A percentile compares a stretch with the other conserved stretches of the same genome.
phyloP scores from a whole-genome alignment of 768 basidiomycete species.

The Termitomyces sp. region DNA sequence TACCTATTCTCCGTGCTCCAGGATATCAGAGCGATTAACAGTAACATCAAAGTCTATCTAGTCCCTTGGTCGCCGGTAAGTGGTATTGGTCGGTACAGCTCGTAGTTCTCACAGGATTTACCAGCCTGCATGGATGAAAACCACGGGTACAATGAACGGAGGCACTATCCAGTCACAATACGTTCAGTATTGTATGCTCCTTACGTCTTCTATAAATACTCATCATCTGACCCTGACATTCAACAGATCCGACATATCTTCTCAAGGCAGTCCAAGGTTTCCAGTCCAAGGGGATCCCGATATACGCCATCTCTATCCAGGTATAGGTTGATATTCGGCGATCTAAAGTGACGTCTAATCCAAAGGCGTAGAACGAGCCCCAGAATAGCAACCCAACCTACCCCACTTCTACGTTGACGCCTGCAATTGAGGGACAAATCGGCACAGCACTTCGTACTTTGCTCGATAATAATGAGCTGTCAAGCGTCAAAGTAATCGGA shows the following conservation, averaged over 20 bases:
- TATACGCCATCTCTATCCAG: conserved; percentile 62
- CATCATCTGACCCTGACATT: not conserved
- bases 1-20: conserved; percentile 50
- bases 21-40: conserved; percentile 60
- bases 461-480: conserved; percentile 59
- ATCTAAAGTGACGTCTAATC: not conserved
- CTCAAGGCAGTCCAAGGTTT: conserved; percentile 70
- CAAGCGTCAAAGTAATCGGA: conserved; percentile 56
- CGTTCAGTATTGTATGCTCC: conserved; percentile 37
- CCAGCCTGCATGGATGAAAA: conserved; percentile 80
- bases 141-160: conserved; percentile 58
- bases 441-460: conserved; percentile 49
- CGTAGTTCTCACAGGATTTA: no score
- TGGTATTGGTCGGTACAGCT: not conserved
- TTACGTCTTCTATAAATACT: not conserved
- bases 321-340: not conserved
- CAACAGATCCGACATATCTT: conserved; percentile 63
- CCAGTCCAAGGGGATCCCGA: conserved; percentile 47
- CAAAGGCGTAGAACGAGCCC: conserved; percentile 35
- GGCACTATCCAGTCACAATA: conserved; percentile 50
- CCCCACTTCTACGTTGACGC: conserved; percentile 54
- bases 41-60: conserved; percentile 45
- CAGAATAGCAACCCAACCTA: conserved; percentile 61
- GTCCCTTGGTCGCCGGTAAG: conserved; percentile 73
- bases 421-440: conserved; percentile 52